Evolutionary conservation across 2,329 filamentous ascomycete species (phyloP).

Genomic region (Xylaria hypoxylon): DNA sequence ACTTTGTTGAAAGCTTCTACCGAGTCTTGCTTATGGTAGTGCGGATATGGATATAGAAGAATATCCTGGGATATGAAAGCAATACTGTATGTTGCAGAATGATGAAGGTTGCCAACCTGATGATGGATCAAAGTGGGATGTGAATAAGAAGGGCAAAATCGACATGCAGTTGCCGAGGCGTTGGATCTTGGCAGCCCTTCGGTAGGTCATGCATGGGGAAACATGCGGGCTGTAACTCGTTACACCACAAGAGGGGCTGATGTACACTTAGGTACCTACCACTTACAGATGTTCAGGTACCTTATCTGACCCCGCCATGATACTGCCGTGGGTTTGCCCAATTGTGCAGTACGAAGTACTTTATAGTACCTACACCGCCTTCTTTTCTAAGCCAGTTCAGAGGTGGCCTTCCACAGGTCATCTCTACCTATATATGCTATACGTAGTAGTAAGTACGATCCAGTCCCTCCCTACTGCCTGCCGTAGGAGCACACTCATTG

Average conservation of each 20-base stretch:
- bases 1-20: background rate
- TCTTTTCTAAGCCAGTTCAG: background rate
- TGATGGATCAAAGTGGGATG: conserved; percentile 22
- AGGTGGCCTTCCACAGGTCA: no score
- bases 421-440: no score
- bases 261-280: background rate
- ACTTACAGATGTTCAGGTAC: background rate
- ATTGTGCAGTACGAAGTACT: background rate
- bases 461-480: no score
- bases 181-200: conserved; percentile 29
- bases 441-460: no score
- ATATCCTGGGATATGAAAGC: background rate
- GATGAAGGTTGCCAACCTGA: background rate
- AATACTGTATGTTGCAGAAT: background rate
- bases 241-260: background rate
- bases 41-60: background rate
- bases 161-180: conserved; percentile 33
- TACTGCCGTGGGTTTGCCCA: background rate
- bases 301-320: conserved; percentile 15
- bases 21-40: background rate
- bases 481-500: no score
- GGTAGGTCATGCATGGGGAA: background rate
- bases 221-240: background rate
- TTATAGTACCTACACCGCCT: conserved; percentile 26
- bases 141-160: conserved; percentile 10